These are phyloP conservation scores for Fragaria iinumae DNA, from an alignment of 306 rosid genomes.

Conservation along the genomic window DNA sequence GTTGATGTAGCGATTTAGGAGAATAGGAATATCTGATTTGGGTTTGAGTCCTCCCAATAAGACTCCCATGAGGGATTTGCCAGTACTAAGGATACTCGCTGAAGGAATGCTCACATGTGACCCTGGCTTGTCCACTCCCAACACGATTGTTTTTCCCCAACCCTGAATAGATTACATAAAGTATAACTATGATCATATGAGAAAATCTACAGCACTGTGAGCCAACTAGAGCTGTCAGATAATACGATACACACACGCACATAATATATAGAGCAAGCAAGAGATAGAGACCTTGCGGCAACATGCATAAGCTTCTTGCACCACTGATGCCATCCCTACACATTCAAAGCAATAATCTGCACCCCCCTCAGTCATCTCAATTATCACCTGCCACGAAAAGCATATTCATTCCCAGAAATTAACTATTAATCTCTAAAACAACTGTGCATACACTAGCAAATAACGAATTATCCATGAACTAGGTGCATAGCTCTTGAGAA, in stretches of 20 bases:
- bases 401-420: neutral
- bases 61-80: constrained; percentile 61
- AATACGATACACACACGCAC: too few relatives aligned
- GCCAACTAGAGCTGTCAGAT: too few relatives aligned
- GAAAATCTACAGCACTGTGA: neutral
- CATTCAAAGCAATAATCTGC: constrained; percentile 91
- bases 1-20: constrained; percentile 64
- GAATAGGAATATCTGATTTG: constrained; percentile 65
- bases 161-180: constrained; percentile 40
- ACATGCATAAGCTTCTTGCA: constrained; percentile 75
- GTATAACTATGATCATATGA: too few relatives aligned
- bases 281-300: constrained; percentile 56
- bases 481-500: neutral
- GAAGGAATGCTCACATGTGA: constrained; percentile 43
- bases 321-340: constrained; percentile 69
- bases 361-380: constrained; percentile 66
- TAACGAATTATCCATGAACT: neutral
- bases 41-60: constrained; percentile 84
- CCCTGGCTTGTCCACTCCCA: constrained; percentile 74
- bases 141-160: constrained; percentile 82
- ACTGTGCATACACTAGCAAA: neutral
- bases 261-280: neutral
- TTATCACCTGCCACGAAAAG: constrained; percentile 41
- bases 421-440: neutral
- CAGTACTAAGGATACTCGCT: constrained; percentile 39